phyloP scores from a whole-genome alignment of 306 rosid genomes.

The Dalbergia oliveri region DNA sequence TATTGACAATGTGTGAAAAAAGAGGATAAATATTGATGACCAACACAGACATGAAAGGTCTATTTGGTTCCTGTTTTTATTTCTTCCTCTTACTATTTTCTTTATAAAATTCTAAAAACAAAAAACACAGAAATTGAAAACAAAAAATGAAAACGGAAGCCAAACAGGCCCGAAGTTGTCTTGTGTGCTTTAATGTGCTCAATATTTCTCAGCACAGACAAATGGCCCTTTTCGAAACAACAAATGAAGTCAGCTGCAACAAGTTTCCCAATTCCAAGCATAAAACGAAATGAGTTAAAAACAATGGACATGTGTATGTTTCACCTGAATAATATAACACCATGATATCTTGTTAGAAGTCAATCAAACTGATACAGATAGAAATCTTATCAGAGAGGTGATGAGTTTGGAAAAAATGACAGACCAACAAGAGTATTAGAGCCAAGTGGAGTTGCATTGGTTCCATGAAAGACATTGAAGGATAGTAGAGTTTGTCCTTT shows the following conservation, averaged over 20 bases:
- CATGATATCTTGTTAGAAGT: neutral
- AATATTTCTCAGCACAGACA: neutral
- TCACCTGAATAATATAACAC: slow-evolving; percentile 25
- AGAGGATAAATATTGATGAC: slow-evolving; percentile 11
- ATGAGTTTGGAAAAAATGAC: neutral
- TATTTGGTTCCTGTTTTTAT: no score
- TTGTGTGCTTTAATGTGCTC: neutral
- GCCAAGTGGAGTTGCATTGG: neutral
- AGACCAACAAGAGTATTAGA: slow-evolving; percentile 25
- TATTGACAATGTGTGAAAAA: neutral
- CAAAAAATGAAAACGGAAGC: no score
- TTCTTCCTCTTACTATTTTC: no score
- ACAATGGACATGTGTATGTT: slow-evolving; percentile 6
- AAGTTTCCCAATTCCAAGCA: neutral
- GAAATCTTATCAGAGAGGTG: slow-evolving; percentile 13
- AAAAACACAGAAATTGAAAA: no score
- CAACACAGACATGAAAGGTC: neutral
- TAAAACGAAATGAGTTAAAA: slow-evolving; percentile 7
- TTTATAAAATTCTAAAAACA: no score
- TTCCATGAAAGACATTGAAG: neutral
- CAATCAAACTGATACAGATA: neutral
- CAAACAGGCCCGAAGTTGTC: neutral
- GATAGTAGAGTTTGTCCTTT: neutral
- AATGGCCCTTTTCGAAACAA: slow-evolving; percentile 10
- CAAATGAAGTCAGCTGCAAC: neutral